Base-by-base conservation (phyloP, 2,329 filamentous ascomycete genomes). In the Metarhizium brunneum region DNA sequence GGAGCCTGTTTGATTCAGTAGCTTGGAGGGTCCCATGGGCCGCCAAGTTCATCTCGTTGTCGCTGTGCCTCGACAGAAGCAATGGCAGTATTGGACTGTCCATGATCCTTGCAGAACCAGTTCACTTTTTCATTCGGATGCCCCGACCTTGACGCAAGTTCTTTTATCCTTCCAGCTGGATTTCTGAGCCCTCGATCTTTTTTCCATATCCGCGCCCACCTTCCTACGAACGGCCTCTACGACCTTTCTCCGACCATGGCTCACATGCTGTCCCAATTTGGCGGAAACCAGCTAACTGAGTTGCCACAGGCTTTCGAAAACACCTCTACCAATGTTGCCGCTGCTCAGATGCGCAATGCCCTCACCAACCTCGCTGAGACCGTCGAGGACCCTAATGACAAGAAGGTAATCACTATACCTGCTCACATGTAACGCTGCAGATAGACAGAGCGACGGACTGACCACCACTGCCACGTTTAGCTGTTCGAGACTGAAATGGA, bases 401-500 rank as follows among this genome's bases (percentile, higher is more conserved):
- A 89, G 76, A 92, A 96, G 88, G 91, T 92, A 52, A 77, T 66
- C 64, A 54, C 29, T 10, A 14, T 40, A 2, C n/a, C 45, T 35
- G 32, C 32, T 4, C 3, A 8, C n/a, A 35, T 45, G 36, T 5
- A 1, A 47, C 18, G 30, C 18, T 25, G 45, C 25, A 48, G 3
- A 29, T 30, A n/a, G n/a, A 4, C 20, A 11, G 20, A 13, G 20
- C 13, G 25, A 16, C 18, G 32, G 38, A 18, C 45, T 48, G 25
- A 48, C 25, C 52, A 42, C 45, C 30, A 14, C 6, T 35, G n/a
- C 4, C 30, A 11, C 10, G 25, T 50, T 64, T 63, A 90, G 89
- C 85, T 95, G 63, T 97, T 97, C 74, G 92, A 97, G 79, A 95
- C 92, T 4, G 92, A 99, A 78, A 97, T 96, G 92, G 94, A 99